Evolutionary conservation across 2,329 filamentous ascomycete species (phyloP).

Genomic region (Alternaria postmessia): DNA sequence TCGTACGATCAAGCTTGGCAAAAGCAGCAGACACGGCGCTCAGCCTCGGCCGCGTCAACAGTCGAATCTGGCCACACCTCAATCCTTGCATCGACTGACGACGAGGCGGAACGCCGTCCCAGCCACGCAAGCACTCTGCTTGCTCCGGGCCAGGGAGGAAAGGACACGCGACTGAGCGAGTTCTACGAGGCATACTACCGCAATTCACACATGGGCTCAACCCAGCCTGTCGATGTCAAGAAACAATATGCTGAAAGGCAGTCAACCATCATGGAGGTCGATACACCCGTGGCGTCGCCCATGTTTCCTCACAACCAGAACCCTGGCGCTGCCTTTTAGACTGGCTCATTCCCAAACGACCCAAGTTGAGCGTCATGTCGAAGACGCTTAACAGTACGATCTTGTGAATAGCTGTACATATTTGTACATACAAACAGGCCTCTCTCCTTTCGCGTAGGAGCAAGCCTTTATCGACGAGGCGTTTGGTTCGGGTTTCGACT

Average conservation of each 20-base stretch:
- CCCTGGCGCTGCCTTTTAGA: constrained; percentile 34
- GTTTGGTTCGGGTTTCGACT: neutral
- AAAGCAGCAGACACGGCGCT: constrained; percentile 12
- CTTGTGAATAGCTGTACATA: neutral
- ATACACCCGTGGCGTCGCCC: constrained; percentile 38
- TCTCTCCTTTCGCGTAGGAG: neutral
- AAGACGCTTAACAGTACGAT: neutral
- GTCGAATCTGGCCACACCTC: constrained; percentile 33
- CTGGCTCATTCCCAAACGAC: neutral
- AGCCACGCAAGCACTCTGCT: constrained; percentile 27
- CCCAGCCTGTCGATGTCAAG: constrained; percentile 14
- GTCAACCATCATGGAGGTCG: constrained; percentile 41
- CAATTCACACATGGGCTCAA: constrained; percentile 31
- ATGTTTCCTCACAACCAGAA: constrained; percentile 23
- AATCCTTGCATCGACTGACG: constrained; percentile 17
- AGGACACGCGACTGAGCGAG: constrained; percentile 47
- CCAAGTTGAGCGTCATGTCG: neutral
- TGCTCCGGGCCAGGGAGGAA: constrained; percentile 22
- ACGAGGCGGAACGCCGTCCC: constrained; percentile 25
- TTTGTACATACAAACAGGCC: neutral
- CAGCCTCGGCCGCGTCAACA: constrained; percentile 28
- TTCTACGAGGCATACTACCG: constrained; percentile 53
- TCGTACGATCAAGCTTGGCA: neutral
- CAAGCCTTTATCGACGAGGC: neutral
- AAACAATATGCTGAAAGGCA: constrained; percentile 30